phyloP scores from a whole-genome alignment of 225 moss, liverwort and hornwort species.

The Straminergon stramineum region DNA sequence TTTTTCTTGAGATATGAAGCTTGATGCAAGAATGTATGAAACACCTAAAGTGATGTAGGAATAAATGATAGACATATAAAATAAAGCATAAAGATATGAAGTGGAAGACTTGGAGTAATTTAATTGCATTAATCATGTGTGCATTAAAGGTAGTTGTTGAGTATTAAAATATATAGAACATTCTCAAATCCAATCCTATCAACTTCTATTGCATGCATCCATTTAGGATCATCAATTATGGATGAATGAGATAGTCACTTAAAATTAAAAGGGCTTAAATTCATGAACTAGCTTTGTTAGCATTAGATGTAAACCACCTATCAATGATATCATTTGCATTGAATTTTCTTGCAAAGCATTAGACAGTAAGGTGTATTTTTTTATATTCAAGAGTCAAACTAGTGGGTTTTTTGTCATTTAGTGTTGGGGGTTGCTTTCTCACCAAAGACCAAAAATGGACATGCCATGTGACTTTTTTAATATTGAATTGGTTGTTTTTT shows the following conservation, averaged over 20 bases:
- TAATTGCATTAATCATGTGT: not conserved
- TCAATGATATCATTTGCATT: too few relatives aligned
- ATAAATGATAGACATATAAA: too few relatives aligned
- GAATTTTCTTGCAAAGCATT: too few relatives aligned
- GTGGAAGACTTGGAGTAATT: not conserved
- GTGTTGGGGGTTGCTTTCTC: too few relatives aligned
- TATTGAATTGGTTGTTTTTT: rapidly evolving
- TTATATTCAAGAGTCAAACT: too few relatives aligned
- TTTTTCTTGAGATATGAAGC: too few relatives aligned
- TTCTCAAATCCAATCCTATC: not conserved
- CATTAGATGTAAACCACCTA: too few relatives aligned
- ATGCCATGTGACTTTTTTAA: not conserved
- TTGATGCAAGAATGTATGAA: too few relatives aligned
- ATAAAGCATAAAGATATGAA: too few relatives aligned
- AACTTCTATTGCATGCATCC: not conserved
- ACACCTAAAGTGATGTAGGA: too few relatives aligned
- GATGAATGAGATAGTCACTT: not conserved
- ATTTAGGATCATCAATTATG: not conserved
- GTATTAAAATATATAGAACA: not conserved
- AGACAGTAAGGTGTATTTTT: too few relatives aligned
- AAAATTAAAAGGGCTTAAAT: not conserved
- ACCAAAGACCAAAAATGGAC: not conserved
- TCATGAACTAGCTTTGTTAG: not conserved
- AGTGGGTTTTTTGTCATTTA: too few relatives aligned
- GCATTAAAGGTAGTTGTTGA: not conserved